Conservation (phyloP, 2,329 filamentous ascomycete genomes). For the Tolypocladium endophyticum region DNA sequence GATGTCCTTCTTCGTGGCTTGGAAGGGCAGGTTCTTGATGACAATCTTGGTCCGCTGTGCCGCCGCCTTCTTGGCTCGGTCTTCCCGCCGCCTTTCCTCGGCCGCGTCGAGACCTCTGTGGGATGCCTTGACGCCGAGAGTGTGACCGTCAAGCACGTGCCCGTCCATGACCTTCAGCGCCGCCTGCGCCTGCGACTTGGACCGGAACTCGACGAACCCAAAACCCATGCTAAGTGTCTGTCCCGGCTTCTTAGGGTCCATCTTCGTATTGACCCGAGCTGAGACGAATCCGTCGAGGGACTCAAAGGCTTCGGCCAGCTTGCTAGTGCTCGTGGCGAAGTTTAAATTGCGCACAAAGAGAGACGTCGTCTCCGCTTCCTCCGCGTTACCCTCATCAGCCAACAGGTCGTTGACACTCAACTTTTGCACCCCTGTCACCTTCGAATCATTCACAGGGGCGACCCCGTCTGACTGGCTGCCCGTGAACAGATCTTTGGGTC, state of each 20-base stretch:
- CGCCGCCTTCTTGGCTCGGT: constrained; percentile 70
- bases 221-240: constrained; percentile 94
- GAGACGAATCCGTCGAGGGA: constrained; percentile 80
- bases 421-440: constrained; percentile 42
- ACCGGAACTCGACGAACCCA: constrained; percentile 83
- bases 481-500: constrained; percentile 69
- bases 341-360: constrained; percentile 91
- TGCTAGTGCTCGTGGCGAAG: constrained; percentile 73
- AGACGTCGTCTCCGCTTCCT: constrained; percentile 58
- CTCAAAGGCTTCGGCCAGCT: constrained; percentile 67
- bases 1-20: constrained; percentile 87
- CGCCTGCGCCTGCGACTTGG: constrained; percentile 65
- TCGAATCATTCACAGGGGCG: constrained; percentile 16
- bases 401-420: constrained; percentile 60
- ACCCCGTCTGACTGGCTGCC: constrained; percentile 17
- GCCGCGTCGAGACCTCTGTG: constrained; percentile 82
- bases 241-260: constrained; percentile 80
- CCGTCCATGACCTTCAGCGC: constrained; percentile 83
- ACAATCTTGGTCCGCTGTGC: constrained; percentile 81
- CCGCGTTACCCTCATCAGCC: constrained; percentile 40
- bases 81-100: constrained; percentile 73
- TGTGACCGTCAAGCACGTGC: constrained; percentile 75
- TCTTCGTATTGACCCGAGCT: constrained; percentile 85
- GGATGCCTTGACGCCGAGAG: constrained; percentile 73
- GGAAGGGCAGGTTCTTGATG: constrained; percentile 97